A percentile compares a stretch with the other conserved stretches of the same genome.
Conservation (phyloP, 495 filamentous ascomycete genomes). For the Penicillium paxilli region DNA sequence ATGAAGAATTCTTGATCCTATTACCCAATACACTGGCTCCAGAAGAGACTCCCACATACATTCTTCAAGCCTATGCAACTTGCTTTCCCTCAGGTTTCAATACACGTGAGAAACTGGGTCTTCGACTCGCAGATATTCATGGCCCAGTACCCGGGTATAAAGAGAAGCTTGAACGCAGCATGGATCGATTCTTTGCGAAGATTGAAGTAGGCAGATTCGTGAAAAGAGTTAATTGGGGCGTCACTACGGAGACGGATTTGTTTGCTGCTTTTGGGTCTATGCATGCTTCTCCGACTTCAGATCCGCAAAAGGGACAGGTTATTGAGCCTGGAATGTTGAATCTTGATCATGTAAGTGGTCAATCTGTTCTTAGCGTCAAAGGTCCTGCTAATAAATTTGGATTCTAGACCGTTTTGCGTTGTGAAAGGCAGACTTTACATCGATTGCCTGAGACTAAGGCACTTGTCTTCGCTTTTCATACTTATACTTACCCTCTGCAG, state of each 20-base stretch:
- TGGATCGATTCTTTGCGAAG: conserved; percentile 72
- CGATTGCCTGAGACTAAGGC: conserved; percentile 66
- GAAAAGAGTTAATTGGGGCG: conserved; percentile 57
- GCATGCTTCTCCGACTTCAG: conserved; percentile 28
- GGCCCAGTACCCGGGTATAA: conserved; percentile 66
- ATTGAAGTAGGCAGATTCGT: conserved; percentile 42
- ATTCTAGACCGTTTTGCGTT: conserved; percentile 59
- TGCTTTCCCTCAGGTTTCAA: conserved; percentile 77
- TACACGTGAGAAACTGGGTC: conserved; percentile 61
- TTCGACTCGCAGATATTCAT: conserved; percentile 66
- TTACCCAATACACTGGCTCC: conserved; percentile 42
- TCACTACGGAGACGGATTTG: conserved; percentile 57
- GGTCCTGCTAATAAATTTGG: conserved; percentile 3
- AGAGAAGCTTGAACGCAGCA: conserved; percentile 68
- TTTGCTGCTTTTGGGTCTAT: conserved; percentile 50
- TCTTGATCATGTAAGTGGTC: conserved; percentile 42
- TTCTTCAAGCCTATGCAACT: conserved; percentile 64
- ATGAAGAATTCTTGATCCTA: conserved; percentile 70
- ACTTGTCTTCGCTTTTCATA: conserved; percentile 77
- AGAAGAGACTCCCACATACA: conserved; percentile 43
- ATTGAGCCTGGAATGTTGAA: conserved; percentile 45
- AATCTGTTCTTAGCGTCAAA: neutral
- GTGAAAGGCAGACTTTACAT: conserved; percentile 77
- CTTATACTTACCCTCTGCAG: conserved; percentile 68
- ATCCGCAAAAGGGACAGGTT: conserved; percentile 44